Evolutionary conservation across 1,284 basidiomycete species (phyloP).

Genomic region (Takashimella koratensis): DNA sequence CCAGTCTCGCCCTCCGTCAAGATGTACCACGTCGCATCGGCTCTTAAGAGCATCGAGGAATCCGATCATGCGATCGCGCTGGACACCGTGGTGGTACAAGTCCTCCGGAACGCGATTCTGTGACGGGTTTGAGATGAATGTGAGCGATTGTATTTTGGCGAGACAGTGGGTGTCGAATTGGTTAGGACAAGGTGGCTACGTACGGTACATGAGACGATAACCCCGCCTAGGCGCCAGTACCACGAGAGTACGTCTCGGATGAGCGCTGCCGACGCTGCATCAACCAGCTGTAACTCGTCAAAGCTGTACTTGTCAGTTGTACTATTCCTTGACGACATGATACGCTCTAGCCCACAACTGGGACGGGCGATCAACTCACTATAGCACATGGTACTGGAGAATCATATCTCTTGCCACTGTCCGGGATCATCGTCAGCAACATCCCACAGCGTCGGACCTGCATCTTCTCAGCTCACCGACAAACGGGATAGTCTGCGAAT

Average conservation of each 20-base stretch:
- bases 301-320: constrained; percentile 48
- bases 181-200: constrained; percentile 38
- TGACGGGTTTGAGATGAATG: not conserved
- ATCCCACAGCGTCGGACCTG: not conserved
- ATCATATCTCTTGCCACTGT: constrained; percentile 49
- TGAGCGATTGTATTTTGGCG: not conserved
- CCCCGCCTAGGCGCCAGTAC: constrained; percentile 71
- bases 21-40: constrained; percentile 60
- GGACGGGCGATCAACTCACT: constrained; percentile 52
- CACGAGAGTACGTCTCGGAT: constrained; percentile 67
- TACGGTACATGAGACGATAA: constrained; percentile 56
- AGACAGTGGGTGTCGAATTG: not conserved
- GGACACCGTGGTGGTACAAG: constrained; percentile 66
- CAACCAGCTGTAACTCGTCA: constrained; percentile 69
- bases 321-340: too few species aligned
- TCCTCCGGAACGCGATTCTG: constrained; percentile 63
- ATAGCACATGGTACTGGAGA: constrained; percentile 49
- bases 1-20: constrained; percentile 56
- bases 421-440: constrained; percentile 5
- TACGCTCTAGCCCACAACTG: too few species aligned
- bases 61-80: constrained; percentile 59
- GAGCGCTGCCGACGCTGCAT: constrained; percentile 63
- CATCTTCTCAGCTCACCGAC: constrained; percentile 32
- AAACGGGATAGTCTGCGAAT: constrained; percentile 45
- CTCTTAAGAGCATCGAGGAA: constrained; percentile 63